Percentiles rank a stretch among this genome's conserved stretches.
Evolutionary conservation across 2,329 filamentous ascomycete genomes (phyloP).

Genomic region (Celoporthe dispersa): DNA sequence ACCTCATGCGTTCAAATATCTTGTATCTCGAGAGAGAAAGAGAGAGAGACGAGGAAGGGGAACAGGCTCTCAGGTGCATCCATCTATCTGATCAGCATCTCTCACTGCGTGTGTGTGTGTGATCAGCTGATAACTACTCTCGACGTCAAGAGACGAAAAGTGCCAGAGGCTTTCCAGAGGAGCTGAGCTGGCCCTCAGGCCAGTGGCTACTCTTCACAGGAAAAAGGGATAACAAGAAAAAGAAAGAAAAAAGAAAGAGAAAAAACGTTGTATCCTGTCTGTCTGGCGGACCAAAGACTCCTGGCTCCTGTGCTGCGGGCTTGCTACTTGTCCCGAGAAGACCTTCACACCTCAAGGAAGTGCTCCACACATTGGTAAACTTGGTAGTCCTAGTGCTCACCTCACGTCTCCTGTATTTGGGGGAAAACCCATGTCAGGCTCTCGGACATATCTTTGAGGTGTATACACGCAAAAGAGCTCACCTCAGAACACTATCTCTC

Average conservation of each 20-base stretch:
- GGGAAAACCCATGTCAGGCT: neutral
- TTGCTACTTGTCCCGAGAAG: neutral
- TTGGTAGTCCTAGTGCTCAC: neutral
- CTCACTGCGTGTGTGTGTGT: neutral
- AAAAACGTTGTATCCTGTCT: neutral
- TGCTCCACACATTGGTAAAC: neutral
- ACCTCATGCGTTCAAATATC: neutral
- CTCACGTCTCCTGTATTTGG: neutral
- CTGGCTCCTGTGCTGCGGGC: neutral
- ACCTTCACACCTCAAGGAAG: neutral
- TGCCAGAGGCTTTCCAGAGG: neutral
- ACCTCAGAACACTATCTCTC: slow-evolving; percentile 8
- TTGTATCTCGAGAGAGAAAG: neutral
- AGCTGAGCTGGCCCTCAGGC: neutral
- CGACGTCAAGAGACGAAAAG: neutral
- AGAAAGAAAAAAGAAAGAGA: no score
- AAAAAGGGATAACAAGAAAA: no score
- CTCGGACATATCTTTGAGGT: neutral
- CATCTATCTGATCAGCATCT: neutral
- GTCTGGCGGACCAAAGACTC: neutral
- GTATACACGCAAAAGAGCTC: neutral
- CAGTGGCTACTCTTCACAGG: neutral
- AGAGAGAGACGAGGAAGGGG: neutral
- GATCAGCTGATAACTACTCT: neutral
- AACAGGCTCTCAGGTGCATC: neutral